Percentiles rank a stretch among this genome's conserved stretches.
phyloP scores from a whole-genome alignment of 2,329 filamentous ascomycete genomes.

The Cryphonectria parasitica region DNA sequence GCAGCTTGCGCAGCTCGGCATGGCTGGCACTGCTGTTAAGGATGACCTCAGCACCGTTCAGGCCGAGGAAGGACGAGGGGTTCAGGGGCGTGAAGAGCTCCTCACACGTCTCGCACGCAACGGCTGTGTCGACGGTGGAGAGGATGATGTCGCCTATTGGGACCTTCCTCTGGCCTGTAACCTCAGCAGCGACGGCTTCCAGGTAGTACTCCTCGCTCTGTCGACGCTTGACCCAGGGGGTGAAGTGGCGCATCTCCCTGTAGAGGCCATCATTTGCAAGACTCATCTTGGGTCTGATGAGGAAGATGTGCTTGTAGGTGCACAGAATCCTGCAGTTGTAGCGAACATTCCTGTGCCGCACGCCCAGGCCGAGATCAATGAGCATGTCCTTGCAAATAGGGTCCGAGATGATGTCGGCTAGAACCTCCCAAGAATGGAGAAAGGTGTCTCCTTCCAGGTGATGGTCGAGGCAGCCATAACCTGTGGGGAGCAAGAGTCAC shows the following conservation, averaged over 20 bases:
- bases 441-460: constrained; percentile 35
- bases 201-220: constrained; percentile 45
- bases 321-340: constrained; percentile 45
- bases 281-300: constrained; percentile 36
- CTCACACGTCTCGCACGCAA: constrained; percentile 47
- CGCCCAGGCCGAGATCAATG: constrained; percentile 31
- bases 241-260: constrained; percentile 47
- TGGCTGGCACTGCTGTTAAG: constrained; percentile 40
- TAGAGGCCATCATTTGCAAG: constrained; percentile 45
- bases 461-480: constrained; percentile 41
- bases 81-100: constrained; percentile 40
- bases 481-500: constrained; percentile 2
- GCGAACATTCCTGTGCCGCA: constrained; percentile 40
- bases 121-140: constrained; percentile 43
- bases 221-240: constrained; percentile 43
- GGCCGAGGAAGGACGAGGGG: constrained; percentile 30
- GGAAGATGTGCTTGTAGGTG: constrained; percentile 36
- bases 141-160: constrained; percentile 48
- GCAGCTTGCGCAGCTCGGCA: constrained; percentile 66
- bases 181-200: constrained; percentile 36
- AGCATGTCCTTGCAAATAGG: constrained; percentile 32
- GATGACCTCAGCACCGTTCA: constrained; percentile 34
- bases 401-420: constrained; percentile 32
- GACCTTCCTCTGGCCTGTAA: constrained; percentile 41
- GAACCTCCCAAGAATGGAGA: constrained; percentile 33